A percentile compares a stretch with the other conserved stretches of the same genome.
Evolutionary conservation across 1,284 basidiomycete species (phyloP).

Genomic region (Spongispora temasekensis): DNA sequence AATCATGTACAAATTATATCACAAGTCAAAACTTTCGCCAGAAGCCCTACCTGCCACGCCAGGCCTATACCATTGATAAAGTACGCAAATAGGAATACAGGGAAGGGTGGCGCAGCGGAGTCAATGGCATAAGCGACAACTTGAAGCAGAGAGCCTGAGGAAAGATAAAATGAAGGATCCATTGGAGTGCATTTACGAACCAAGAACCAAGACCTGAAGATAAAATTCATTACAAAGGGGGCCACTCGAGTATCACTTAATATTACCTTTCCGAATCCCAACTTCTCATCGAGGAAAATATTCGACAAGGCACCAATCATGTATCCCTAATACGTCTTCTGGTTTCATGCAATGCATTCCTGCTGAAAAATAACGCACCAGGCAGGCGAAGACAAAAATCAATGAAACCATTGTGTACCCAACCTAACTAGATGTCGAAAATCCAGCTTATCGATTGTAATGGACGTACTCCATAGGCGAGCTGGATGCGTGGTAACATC

Average conservation of each 20-base stretch:
- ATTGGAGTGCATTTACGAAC: conserved; percentile 12
- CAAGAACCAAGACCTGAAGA: conserved; percentile 27
- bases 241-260: too few species aligned
- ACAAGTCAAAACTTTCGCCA: background rate
- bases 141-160: conserved; percentile 35
- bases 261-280: conserved; percentile 34
- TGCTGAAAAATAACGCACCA: conserved; percentile 17
- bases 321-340: conserved; percentile 21
- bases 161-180: background rate
- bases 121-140: conserved; percentile 52
- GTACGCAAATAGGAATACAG: conserved; percentile 57
- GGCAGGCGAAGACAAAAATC: conserved; percentile 29
- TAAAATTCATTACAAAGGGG: background rate
- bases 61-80: conserved; percentile 62
- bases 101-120: conserved; percentile 60
- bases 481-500: conserved; percentile 30
- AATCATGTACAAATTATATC: background rate
- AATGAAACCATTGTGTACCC: conserved; percentile 25
- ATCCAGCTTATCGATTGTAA: background rate
- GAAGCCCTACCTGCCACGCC: conserved; percentile 34
- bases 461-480: conserved; percentile 13
- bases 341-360: background rate
- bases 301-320: conserved; percentile 27
- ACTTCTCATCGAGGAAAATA: conserved; percentile 16
- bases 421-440: conserved; percentile 11